Evolutionary conservation across 352 stramenopile genomes (phyloP).

Genomic region (Pseudoperonospora humuli): DNA sequence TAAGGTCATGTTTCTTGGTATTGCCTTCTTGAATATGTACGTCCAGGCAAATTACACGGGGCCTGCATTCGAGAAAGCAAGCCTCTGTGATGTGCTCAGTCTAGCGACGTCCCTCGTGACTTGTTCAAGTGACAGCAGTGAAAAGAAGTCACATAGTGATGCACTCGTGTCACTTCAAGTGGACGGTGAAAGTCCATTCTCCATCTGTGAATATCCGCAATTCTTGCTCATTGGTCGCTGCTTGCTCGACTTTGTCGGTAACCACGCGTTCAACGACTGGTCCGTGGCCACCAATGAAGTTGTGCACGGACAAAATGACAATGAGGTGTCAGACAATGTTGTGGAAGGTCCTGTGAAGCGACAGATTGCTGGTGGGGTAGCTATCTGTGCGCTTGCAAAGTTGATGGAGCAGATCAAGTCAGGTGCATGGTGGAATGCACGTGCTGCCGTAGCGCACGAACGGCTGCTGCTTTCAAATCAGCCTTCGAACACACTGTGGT

Average conservation of each 20-base stretch:
- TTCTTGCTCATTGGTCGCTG: conserved; percentile 59
- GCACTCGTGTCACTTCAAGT: conserved; percentile 63
- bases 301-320: conserved; percentile 24
- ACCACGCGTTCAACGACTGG: conserved; percentile 56
- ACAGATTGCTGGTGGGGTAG: conserved; percentile 20
- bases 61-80: conserved; percentile 49
- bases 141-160: conserved; percentile 44
- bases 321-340: conserved; percentile 37
- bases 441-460: conserved; percentile 62
- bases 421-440: conserved; percentile 65
- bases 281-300: conserved; percentile 38
- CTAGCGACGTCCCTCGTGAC: conserved; percentile 28
- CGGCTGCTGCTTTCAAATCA: conserved; percentile 55
- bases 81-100: conserved; percentile 41
- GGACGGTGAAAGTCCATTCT: conserved; percentile 72
- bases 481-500: conserved; percentile 72
- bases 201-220: conserved; percentile 67
- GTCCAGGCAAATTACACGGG: conserved; percentile 80
- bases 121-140: conserved; percentile 16
- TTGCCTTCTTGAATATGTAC: conserved; percentile 70
- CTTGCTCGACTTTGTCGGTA: conserved; percentile 57
- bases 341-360: conserved; percentile 22
- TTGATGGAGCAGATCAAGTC: conserved; percentile 34
- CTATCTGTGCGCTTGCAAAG: conserved; percentile 17
- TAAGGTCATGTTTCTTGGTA: conserved; percentile 47